Percentiles rank a stretch among this genome's conserved stretches.
phyloP scores from a whole-genome alignment of 495 filamentous ascomycete genomes.

The Aspergillus cavernicola region DNA sequence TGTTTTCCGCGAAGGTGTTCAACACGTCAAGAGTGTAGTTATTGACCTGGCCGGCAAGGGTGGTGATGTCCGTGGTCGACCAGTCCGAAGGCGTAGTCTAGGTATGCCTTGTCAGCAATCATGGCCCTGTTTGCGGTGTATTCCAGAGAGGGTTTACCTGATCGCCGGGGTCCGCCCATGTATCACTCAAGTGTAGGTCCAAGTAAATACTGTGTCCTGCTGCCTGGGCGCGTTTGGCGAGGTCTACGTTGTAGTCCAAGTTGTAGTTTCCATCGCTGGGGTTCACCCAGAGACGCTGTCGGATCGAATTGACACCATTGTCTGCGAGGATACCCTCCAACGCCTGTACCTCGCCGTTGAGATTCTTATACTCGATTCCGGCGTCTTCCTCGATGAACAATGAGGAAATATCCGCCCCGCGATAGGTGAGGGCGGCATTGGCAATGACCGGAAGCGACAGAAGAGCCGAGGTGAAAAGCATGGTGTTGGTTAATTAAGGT shows the following conservation, averaged over 20 bases:
- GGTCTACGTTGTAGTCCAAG: neutral
- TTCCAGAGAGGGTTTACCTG: too few species aligned
- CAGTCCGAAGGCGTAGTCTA: neutral
- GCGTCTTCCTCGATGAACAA: neutral
- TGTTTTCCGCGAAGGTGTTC: neutral
- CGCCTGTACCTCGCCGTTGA: neutral
- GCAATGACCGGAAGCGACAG: too few species aligned
- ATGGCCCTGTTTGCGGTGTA: too few species aligned
- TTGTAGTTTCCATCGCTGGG: neutral
- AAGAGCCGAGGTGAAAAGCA: too few species aligned
- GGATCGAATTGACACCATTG: neutral
- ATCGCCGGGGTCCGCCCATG: neutral
- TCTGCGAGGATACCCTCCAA: neutral
- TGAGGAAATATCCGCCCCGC: neutral
- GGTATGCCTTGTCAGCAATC: too few species aligned
- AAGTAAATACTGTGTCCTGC: neutral
- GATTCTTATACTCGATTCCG: neutral
- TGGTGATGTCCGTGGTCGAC: neutral
- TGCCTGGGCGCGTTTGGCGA: neutral
- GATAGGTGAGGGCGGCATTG: neutral
- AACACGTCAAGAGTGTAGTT: neutral
- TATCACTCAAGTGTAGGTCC: neutral
- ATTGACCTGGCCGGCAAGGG: neutral
- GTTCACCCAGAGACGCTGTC: neutral
- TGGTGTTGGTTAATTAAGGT: too few species aligned